Evolutionary conservation across 208 protist genomes (phyloP), one percentile per base, ranked within the genome.

Genomic region (Crithidia expoeki): DNA sequence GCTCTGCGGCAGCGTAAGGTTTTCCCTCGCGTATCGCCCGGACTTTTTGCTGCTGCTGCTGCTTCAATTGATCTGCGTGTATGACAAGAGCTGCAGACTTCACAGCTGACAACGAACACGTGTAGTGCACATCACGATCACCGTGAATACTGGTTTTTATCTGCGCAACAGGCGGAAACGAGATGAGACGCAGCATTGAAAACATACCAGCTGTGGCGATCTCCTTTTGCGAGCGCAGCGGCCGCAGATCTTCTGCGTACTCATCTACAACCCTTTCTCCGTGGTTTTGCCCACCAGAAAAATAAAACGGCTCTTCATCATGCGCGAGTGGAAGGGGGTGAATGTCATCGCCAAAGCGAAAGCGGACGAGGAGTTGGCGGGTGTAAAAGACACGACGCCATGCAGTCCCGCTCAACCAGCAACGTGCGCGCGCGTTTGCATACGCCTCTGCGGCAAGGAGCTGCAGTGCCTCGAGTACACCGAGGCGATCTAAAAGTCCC

Each of bases 91-190:
- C 16, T 28, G 72, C 63, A 1, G 46, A 32, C 16, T 32, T 23
- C 6, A 76, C 57, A 27, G 62, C 72, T 28, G 63, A 19, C 12
- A 76, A 52, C 4, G 52, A 27, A 44, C 72, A 76, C 1, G 30
- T n/a, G 42, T 66, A 71, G 14, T n/a, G 70, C 32, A 63, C 10
- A 7, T 30, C 17, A 3, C 25, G 25, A 50, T 40, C 19, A 34
- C 36, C 23, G 17, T n/a, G n/a, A n/a, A n/a, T n/a, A n/a, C n/a
- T n/a, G n/a, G n/a, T n/a, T n/a, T n/a, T 27, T 0, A 55, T 21
- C 10, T 80, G 65, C n/a, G 62, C 64, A 10, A 77, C 63, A 0
- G 79, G 62, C 0, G 79, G 79, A 52, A 80, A 84, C 0, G 79
- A 84, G 2, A 84, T 28, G 5, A 84, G 36, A 11, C 79, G 61